These are phyloP conservation scores for Aspergillus phoenicis DNA, from an alignment of 2,329 filamentous ascomycete species.

Conservation along the genomic window DNA sequence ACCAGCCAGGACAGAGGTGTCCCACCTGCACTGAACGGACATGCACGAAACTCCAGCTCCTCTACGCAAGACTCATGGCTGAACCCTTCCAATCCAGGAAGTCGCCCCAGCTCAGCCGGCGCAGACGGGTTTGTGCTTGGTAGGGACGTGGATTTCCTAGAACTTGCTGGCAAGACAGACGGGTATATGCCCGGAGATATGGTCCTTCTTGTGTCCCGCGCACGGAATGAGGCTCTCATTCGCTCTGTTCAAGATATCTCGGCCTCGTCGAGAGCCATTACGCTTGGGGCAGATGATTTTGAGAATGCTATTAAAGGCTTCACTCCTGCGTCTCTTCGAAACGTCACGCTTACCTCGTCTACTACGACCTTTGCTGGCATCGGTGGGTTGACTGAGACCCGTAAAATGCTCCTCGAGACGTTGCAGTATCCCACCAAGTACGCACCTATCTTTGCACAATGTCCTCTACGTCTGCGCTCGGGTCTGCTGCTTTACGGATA, in stretches of 20 bases:
- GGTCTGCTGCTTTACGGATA: slow-evolving; percentile 92
- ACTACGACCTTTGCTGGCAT: slow-evolving; percentile 92
- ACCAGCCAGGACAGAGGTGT: slow-evolving; percentile 53
- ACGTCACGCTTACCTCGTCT: slow-evolving; percentile 89
- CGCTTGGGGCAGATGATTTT: slow-evolving; percentile 75
- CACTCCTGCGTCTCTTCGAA: slow-evolving; percentile 89
- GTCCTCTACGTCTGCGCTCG: slow-evolving; percentile 89
- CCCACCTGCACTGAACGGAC: slow-evolving; percentile 44
- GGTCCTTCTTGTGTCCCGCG: slow-evolving; percentile 79
- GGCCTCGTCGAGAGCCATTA: slow-evolving; percentile 59
- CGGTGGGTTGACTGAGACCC: slow-evolving; percentile 81
- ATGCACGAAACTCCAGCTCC: slow-evolving; percentile 37
- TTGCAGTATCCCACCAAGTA: slow-evolving; percentile 97
- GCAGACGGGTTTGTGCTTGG: slow-evolving; percentile 72
- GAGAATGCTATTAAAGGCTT: slow-evolving; percentile 84
- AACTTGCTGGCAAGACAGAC: slow-evolving; percentile 90
- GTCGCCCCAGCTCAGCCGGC: slow-evolving; percentile 48
- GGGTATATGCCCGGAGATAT: slow-evolving; percentile 98
- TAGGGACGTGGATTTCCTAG: slow-evolving; percentile 80
- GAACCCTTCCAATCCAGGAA: slow-evolving; percentile 66
- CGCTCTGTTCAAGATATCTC: slow-evolving; percentile 66
- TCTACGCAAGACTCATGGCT: slow-evolving; percentile 69
- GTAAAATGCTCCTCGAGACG: slow-evolving; percentile 90
- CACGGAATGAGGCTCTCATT: slow-evolving; percentile 89
- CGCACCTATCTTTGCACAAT: slow-evolving; percentile 94